Evolutionary conservation across 2,329 filamentous ascomycete genomes (phyloP), one percentile per base, ranked within the genome.

Genomic region (Fusarium abutilonis): DNA sequence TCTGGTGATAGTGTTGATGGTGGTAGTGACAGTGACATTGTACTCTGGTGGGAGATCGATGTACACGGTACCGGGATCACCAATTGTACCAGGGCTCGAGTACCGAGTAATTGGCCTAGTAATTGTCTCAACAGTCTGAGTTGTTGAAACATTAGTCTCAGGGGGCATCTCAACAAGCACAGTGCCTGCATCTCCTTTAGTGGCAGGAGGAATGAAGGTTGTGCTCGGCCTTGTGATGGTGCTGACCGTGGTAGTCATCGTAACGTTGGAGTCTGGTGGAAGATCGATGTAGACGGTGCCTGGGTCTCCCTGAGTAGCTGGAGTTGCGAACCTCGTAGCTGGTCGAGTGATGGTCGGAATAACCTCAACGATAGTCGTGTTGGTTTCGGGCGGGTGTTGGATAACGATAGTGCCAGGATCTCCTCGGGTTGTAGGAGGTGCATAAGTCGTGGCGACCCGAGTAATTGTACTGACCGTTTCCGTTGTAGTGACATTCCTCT

Each of bases 351-450:
- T 60, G 8, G 58, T 51, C 9, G 49, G 10, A 15, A 56, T 29
- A 6, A 42, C 46, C 9, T 56, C 45, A 9, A 61, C 48, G 14
- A 62, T 57, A 5, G 59, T 62, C 4, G 48, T 56, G 45, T 62
- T 62, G 4, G 34, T 36, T 4, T 56, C 52, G 8, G 57, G 42
- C 11, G 56, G 52, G 17, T 55, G 48, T 28, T 64, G 55, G 1
- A 64, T 10, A 29, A 64, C 42, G 7, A 62, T 42, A 31, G 59
- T 62, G 6, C 59, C 59, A 4, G 57, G 57, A 13, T 62, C 52
- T 9, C 56, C 56, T n/a, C n/a, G 41, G 4, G 46, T 54, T 3
- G 31, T 47, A 6, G 60, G 60, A 4, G 60, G 28, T 17, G 35
- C n/a, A 43, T 63, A 63, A 3, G 40, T 49, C 2, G 59, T 62